Percentiles rank a stretch among this genome's conserved stretches.
phyloP scores from a whole-genome alignment of 1,284 basidiomycete genomes.

The Meripilus lineatus region DNA sequence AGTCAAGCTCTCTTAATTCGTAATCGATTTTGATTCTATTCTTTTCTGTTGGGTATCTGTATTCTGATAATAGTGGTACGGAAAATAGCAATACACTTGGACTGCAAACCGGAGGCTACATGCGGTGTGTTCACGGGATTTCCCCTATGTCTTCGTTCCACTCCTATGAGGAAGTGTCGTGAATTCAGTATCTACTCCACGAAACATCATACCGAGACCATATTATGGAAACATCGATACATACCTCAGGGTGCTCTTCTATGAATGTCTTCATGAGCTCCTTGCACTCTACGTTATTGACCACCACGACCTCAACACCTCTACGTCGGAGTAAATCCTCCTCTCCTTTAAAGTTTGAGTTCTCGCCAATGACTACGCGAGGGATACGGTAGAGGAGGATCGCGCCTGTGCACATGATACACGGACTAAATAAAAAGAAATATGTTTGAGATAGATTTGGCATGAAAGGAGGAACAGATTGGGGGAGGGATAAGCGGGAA shows the following conservation, averaged over 20 bases:
- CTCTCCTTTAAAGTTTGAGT: constrained; percentile 36
- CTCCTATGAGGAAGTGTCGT: constrained; percentile 32
- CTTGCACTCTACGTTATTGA: constrained; percentile 42
- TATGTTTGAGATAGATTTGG: background rate
- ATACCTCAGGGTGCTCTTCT: constrained; percentile 44
- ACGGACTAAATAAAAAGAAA: constrained; percentile 36
- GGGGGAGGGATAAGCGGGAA: background rate
- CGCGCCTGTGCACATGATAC: constrained; percentile 59
- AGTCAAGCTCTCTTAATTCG: too few relatives aligned
- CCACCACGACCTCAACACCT: constrained; percentile 50
- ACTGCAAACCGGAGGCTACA: too few relatives aligned
- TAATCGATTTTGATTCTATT: too few relatives aligned
- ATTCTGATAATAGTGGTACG: background rate
- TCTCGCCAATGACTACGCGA: constrained; percentile 58
- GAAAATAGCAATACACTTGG: too few relatives aligned
- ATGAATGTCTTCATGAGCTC: constrained; percentile 46
- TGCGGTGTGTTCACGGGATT: background rate
- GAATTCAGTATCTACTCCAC: constrained; percentile 1
- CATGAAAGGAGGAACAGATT: background rate
- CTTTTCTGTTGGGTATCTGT: background rate
- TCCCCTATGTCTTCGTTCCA: constrained; percentile 60
- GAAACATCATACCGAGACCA: background rate
- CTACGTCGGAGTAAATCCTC: constrained; percentile 43
- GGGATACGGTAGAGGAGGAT: constrained; percentile 56
- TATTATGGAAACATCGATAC: too few relatives aligned